Percentiles rank a stretch among this genome's conserved stretches.
phyloP scores from a whole-genome alignment of 371 early-diverging fungal genomes.

The Choanephora cucurbitarum region DNA sequence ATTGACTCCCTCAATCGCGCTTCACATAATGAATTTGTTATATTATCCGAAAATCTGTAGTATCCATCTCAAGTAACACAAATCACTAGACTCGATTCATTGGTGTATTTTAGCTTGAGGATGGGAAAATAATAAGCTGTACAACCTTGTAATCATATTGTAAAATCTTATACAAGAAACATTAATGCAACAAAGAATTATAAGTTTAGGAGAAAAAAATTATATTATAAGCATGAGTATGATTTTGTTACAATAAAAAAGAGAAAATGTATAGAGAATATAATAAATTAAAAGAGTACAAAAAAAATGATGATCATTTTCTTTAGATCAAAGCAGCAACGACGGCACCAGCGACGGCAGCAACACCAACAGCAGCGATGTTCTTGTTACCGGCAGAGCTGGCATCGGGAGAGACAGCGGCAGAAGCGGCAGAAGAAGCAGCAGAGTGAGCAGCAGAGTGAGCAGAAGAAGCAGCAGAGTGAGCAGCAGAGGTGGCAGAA shows the following conservation, averaged over 20 bases:
- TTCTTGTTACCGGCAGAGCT: conserved; percentile 31
- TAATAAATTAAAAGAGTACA: background rate
- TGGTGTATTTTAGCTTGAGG: too few species aligned
- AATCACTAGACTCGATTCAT: too few species aligned
- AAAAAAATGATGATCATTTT: background rate
- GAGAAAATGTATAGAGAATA: background rate
- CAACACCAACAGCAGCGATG: conserved; percentile 27
- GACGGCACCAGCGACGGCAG: conserved; percentile 33
- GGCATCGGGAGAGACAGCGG: conserved; percentile 5
- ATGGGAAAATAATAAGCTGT: too few species aligned
- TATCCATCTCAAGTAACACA: too few species aligned
- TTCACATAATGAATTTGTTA: too few species aligned
- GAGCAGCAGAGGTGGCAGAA: background rate
- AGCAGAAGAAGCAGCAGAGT: background rate
- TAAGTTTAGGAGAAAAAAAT: too few species aligned
- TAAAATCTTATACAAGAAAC: too few species aligned
- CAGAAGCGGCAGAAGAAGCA: conserved; percentile 8
- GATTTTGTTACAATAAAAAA: background rate
- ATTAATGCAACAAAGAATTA: too few species aligned
- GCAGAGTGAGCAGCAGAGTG: conserved; percentile 9
- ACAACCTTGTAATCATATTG: too few species aligned
- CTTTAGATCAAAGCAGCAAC: conserved; percentile 31
- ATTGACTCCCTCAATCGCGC: too few species aligned
- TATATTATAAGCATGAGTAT: background rate
- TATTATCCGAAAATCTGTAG: too few species aligned